phyloP scores from a whole-genome alignment of 768 basidiomycete genomes.

The Podaxis sp. region DNA sequence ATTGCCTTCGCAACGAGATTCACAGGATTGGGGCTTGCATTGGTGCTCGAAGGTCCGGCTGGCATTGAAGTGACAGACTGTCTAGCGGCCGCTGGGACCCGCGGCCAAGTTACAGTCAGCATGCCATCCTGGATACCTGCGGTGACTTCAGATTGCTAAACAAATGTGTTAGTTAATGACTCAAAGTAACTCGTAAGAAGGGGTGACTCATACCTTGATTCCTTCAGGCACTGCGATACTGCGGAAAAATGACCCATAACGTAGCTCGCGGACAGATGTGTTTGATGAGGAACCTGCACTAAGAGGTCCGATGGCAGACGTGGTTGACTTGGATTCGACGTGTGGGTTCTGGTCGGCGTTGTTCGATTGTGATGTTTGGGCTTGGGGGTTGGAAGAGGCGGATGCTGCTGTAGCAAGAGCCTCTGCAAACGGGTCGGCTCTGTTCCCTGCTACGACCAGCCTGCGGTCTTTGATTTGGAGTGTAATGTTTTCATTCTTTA shows the following conservation, averaged over 20 bases:
- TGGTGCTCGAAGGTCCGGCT: neutral
- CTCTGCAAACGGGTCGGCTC: slow-evolving; percentile 21
- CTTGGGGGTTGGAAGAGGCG: neutral
- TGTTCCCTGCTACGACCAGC: slow-evolving; percentile 35
- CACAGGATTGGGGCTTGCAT: neutral
- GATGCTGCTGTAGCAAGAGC: slow-evolving; percentile 10
- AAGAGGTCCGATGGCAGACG: neutral
- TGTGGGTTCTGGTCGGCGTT: neutral
- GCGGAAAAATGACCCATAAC: slow-evolving; percentile 43
- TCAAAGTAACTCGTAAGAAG: slow-evolving; percentile 14
- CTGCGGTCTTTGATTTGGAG: slow-evolving; percentile 31
- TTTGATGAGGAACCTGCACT: neutral
- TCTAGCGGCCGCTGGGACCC: slow-evolving; percentile 7
- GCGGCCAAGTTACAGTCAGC: slow-evolving; percentile 43
- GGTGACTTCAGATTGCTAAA: slow-evolving; percentile 34
- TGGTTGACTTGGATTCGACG: neutral
- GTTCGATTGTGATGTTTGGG: slow-evolving; percentile 11
- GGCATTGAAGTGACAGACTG: neutral
- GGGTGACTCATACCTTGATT: slow-evolving; percentile 31
- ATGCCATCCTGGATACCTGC: slow-evolving; percentile 38
- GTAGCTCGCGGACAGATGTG: slow-evolving; percentile 34
- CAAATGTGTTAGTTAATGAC: slow-evolving; percentile 21
- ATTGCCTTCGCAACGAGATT: neutral
- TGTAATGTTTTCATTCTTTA: slow-evolving; percentile 33
- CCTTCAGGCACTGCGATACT: slow-evolving; percentile 35